Conservation (phyloP, 768 basidiomycete species). For the Terana coerulea region DNA sequence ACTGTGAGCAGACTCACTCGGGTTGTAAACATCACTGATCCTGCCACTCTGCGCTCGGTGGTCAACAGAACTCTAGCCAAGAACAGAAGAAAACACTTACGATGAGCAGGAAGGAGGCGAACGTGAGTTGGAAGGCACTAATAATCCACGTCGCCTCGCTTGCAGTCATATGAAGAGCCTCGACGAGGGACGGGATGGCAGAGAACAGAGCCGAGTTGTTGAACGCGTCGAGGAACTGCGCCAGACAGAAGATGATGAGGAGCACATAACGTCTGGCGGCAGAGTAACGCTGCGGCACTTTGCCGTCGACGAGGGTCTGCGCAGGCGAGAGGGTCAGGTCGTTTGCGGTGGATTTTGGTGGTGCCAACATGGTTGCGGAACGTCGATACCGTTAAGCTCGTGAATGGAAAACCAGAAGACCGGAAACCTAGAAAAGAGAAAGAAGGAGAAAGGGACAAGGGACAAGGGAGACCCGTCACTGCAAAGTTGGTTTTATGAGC, state of each 20-base stretch:
- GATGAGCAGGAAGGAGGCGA: constrained; percentile 32
- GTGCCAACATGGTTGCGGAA: constrained; percentile 5
- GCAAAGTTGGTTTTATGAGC: no score
- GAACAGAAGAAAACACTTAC: constrained; percentile 23
- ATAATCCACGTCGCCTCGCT: constrained; percentile 31
- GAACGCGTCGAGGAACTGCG: constrained; percentile 36
- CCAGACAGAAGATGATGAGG: constrained; percentile 32
- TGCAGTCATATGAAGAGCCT: constrained; percentile 22
- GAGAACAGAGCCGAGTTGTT: constrained; percentile 34
- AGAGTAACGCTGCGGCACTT: constrained; percentile 23
- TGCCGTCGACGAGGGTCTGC: constrained; percentile 28
- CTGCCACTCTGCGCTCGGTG: constrained; percentile 25
- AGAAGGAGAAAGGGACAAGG: no score
- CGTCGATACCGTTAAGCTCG: no score
- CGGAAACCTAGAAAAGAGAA: no score
- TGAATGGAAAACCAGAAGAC: no score
- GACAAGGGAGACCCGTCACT: no score
- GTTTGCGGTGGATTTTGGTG: constrained; percentile 5
- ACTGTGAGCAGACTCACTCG: constrained; percentile 21
- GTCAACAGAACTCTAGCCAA: no score
- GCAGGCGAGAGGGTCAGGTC: constrained; percentile 22
- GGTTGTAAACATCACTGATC: constrained; percentile 31
- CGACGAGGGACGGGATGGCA: constrained; percentile 27
- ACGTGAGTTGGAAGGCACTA: constrained; percentile 34
- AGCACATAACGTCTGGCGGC: constrained; percentile 27